phyloP scores from a whole-genome alignment of 257 asterid genomes.

The Buddleja alternifolia region DNA sequence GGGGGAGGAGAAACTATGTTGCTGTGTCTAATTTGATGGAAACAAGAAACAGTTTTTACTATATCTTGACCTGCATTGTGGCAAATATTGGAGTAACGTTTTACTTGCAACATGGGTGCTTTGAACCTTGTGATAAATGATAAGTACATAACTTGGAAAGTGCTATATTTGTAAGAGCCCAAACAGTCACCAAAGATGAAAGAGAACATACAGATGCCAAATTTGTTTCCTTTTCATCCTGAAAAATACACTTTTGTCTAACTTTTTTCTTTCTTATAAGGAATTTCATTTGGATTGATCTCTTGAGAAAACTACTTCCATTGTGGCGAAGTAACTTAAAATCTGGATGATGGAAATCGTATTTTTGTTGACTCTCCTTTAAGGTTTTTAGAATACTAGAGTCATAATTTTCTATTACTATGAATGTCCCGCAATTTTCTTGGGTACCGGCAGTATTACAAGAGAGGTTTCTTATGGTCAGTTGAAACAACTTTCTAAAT shows the following conservation, averaged over 20 bases:
- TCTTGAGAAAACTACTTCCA: not conserved
- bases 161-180: no score
- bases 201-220: not conserved
- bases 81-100: not conserved
- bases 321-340: not conserved
- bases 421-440: not conserved
- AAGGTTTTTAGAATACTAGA: not conserved
- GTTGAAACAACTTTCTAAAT: not conserved
- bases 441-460: not conserved
- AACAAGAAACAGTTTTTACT: not conserved
- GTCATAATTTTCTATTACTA: not conserved
- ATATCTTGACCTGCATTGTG: not conserved
- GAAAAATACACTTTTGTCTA: not conserved
- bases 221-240: not conserved
- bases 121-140: not conserved
- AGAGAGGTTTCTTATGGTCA: not conserved
- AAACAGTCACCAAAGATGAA: not conserved
- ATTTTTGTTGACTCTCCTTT: not conserved
- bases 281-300: not conserved
- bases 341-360: not conserved
- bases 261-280: not conserved
- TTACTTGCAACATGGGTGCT: not conserved
- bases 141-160: not conserved
- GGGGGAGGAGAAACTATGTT: not conserved
- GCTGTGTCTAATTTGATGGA: not conserved